Base-by-base conservation (phyloP, 441 rosid genomes). In the Brassica balearica region DNA sequence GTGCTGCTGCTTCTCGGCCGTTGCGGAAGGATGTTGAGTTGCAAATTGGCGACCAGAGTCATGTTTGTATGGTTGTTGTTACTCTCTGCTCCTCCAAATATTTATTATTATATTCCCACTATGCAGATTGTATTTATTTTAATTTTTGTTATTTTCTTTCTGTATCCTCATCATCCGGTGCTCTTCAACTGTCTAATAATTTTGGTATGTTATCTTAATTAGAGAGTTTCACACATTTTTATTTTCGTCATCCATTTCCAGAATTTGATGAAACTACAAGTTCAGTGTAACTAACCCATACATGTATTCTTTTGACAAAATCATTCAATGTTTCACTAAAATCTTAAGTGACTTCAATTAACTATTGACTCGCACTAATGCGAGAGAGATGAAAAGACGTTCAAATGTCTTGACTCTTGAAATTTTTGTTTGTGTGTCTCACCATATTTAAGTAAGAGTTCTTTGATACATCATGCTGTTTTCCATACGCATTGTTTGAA, bases 11-110 rank as follows among this genome's bases (percentile, higher is more conserved):
- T 48, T 72, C 73, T 72, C 29, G 77, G 77, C 56, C 77, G 63
- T 65, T 23, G 72, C 36, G 81, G 81, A 46, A 77, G 51, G 72
- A 77, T 71, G 61, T 25, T 71, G 67, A 55, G 63, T 65, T 71
- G 81, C 76, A 58, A 77, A 56, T 46, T 77, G 4, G 12, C 32
- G 62, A 77, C 81, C 80, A 71, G 59, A 77, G 55, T 77, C 81
- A 77, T 77, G 59, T 62, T 46, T 71, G 11, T 22, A 4, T 53
- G 59, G 9, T 38, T 20, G 41, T 20, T 53, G 56, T 53, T 75
- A 12, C 60, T 61, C 38, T 71, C 61, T 76, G 55, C 64, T 51
- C 64, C 25, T 32, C 69, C 77, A 0, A 46, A 5, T 29, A 25
- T 12, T 41, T 66, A 14, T 51, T 38, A 34, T 41, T 43, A 9